Evolutionary conservation across 73 alveolate genomes (phyloP).

Genomic region (Tetrahymena borealis): DNA sequence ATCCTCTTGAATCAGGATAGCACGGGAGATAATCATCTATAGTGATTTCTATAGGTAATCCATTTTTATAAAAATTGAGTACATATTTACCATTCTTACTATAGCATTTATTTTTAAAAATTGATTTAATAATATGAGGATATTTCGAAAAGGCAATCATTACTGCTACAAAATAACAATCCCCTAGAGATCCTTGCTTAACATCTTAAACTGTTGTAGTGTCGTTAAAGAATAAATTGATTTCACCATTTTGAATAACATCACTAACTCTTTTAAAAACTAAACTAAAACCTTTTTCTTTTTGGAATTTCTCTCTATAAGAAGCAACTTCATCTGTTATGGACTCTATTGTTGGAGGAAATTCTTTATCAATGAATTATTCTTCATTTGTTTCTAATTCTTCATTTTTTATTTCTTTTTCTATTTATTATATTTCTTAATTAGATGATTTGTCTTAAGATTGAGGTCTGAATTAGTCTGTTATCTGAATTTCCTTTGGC

Average conservation of each 20-base stretch:
- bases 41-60: conserved; percentile 37
- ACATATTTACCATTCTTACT: conserved; percentile 1
- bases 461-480: no score
- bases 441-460: no score
- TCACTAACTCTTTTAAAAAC: background rate
- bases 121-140: conserved; percentile 29
- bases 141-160: conserved; percentile 53
- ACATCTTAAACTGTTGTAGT: conserved; percentile 19
- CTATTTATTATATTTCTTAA: no score
- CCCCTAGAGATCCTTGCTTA: conserved; percentile 55
- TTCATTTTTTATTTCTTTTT: no score
- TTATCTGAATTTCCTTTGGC: no score
- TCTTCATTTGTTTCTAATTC: no score
- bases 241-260: background rate
- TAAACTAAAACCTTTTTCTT: background rate
- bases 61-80: conserved; percentile 36
- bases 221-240: background rate
- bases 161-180: conserved; percentile 48
- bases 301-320: background rate
- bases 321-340: background rate
- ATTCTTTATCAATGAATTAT: no score
- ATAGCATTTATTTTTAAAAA: background rate
- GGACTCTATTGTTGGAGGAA: background rate
- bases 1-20: conserved; percentile 24
- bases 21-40: conserved; percentile 49